Conservation (phyloP, 768 basidiomycete species). For the Suillus decipiens region DNA sequence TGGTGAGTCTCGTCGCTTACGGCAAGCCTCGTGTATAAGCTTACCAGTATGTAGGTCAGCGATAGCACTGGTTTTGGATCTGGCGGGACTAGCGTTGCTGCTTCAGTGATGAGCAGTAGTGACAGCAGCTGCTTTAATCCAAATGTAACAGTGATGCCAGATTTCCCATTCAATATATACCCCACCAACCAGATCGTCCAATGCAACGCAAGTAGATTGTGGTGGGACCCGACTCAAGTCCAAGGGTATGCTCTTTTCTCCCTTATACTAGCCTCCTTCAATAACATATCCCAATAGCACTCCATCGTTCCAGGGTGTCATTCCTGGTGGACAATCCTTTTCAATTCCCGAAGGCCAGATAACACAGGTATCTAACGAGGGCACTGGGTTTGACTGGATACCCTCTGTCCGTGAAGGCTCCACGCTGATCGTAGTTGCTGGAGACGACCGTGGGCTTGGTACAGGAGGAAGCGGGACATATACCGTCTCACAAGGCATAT, state of each 20-base stretch:
- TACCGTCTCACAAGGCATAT: conserved; percentile 53
- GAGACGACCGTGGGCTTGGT: conserved; percentile 68
- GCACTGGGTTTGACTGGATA: conserved; percentile 72
- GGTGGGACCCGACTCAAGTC: conserved; percentile 57
- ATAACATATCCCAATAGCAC: conserved; percentile 36
- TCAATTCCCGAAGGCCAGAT: conserved; percentile 53
- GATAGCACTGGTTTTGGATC: conserved; percentile 63
- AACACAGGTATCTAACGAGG: conserved; percentile 44
- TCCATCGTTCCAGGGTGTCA: conserved; percentile 67
- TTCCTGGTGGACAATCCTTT: conserved; percentile 81
- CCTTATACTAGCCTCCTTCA: background rate
- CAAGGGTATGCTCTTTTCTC: conserved; percentile 46
- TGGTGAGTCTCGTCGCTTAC: conserved; percentile 50
- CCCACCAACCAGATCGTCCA: conserved; percentile 68
- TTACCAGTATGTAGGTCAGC: conserved; percentile 46
- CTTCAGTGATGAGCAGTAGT: conserved; percentile 50
- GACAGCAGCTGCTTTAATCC: conserved; percentile 65
- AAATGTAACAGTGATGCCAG: conserved; percentile 45
- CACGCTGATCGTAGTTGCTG: conserved; percentile 64
- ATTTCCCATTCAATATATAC: conserved; percentile 60
- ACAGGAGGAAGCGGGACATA: conserved; percentile 63
- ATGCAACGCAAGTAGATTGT: conserved; percentile 62
- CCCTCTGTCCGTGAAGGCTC: conserved; percentile 65
- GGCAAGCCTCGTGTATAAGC: background rate
- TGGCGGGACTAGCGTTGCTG: conserved; percentile 74